These are phyloP conservation scores for Plasmodiophora brassicae DNA, from an alignment of 208 protist species.

Conservation along the genomic window DNA sequence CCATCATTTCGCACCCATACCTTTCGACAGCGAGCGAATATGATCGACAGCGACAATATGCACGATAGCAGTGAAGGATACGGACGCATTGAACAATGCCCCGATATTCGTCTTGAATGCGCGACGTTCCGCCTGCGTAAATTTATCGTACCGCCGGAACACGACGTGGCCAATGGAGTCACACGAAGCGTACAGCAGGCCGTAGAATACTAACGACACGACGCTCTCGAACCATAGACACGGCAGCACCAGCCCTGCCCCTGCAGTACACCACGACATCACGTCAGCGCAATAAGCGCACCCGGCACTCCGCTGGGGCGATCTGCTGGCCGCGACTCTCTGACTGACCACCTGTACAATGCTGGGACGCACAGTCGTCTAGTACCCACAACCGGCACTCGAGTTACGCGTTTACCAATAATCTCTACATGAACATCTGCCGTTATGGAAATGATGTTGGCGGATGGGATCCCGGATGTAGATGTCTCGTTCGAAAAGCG, in stretches of 20 bases:
- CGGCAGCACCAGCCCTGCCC: not conserved
- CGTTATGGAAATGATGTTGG: too few relatives aligned
- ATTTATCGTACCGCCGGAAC: not conserved
- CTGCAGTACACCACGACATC: not conserved
- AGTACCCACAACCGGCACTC: too few relatives aligned
- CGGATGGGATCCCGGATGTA: too few relatives aligned
- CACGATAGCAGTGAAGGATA: not conserved
- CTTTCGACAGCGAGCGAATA: not conserved
- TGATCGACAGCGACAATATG: not conserved
- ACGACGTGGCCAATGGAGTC: not conserved
- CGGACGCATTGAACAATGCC: not conserved
- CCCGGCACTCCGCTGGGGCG: too few relatives aligned
- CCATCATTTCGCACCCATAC: not conserved
- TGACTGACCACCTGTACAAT: too few relatives aligned
- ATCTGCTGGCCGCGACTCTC: too few relatives aligned
- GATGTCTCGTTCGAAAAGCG: too few relatives aligned
- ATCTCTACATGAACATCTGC: too few relatives aligned
- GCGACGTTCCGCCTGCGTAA: not conserved
- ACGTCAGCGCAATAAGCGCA: too few relatives aligned
- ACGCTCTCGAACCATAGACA: not conserved
- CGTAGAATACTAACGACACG: not conserved
- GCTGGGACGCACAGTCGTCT: too few relatives aligned
- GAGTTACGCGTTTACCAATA: too few relatives aligned
- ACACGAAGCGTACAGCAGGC: not conserved
- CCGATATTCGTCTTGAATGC: constrained; percentile 13